Percentiles rank a stretch among this genome's conserved stretches.
Evolutionary conservation across 2,329 filamentous ascomycete species (phyloP).

Genomic region (Aspergillus piperis): DNA sequence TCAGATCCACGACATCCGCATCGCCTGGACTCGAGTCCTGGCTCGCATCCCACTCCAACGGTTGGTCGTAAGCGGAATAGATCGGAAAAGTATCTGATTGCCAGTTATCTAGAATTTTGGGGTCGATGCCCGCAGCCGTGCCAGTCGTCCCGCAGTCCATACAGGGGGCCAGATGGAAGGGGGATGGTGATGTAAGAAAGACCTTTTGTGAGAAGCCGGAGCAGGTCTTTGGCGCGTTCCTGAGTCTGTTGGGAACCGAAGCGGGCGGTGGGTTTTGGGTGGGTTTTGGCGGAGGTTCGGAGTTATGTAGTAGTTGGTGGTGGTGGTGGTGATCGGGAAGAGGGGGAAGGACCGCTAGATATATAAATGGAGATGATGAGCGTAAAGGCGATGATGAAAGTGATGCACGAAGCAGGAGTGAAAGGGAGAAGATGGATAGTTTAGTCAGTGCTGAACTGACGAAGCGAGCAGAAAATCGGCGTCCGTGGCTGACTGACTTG

Average conservation of each 20-base stretch:
- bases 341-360: slow-evolving; percentile 6
- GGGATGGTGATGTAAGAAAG: slow-evolving; percentile 10
- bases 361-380: slow-evolving; percentile 2
- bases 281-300: not conserved
- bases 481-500: slow-evolving; percentile 18
- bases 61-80: slow-evolving; percentile 36
- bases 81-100: slow-evolving; percentile 41
- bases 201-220: slow-evolving; percentile 17
- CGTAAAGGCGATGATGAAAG: slow-evolving; percentile 3
- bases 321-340: not conserved
- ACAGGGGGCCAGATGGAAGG: slow-evolving; percentile 25
- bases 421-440: not conserved
- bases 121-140: slow-evolving; percentile 44
- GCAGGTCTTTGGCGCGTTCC: slow-evolving; percentile 15
- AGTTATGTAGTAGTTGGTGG: not conserved
- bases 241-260: slow-evolving; percentile 8
- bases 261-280: not conserved
- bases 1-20: slow-evolving; percentile 38
- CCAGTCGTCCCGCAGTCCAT: slow-evolving; percentile 42
- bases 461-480: slow-evolving; percentile 19
- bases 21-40: slow-evolving; percentile 42
- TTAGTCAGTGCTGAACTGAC: slow-evolving; percentile 6
- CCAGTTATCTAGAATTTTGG: slow-evolving; percentile 45
- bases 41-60: slow-evolving; percentile 42
- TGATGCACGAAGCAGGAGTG: slow-evolving; percentile 3